Evolutionary conservation across 129 eudicot genomes (phyloP).

Genomic region (Daucus carota): DH1_v3.0 NC_030381.2:54786501-54787000

Average conservation of each 20-base stretch:
- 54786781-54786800: background rate
- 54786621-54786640: no score
- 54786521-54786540: background rate
- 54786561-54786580: slow-evolving; percentile 45
- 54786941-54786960: no score
- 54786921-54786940: no score
- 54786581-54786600: slow-evolving; percentile 50
- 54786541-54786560: slow-evolving; percentile 25
- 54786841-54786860: no score
- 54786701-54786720: background rate
- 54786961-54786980: no score
- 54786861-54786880: no score
- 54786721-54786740: background rate
- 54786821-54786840: no score
- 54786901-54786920: no score
- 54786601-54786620: no score
- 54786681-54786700: slow-evolving; percentile 22
- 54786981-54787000: no score
- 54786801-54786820: background rate
- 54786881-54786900: no score
- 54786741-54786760: slow-evolving; percentile 26
- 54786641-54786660: slow-evolving; percentile 58
- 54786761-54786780: background rate
- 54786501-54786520: no score
- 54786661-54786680: slow-evolving; percentile 29